Evolutionary conservation across 441 rosid species (phyloP).

Genomic region (Corymbia calophylla): DNA sequence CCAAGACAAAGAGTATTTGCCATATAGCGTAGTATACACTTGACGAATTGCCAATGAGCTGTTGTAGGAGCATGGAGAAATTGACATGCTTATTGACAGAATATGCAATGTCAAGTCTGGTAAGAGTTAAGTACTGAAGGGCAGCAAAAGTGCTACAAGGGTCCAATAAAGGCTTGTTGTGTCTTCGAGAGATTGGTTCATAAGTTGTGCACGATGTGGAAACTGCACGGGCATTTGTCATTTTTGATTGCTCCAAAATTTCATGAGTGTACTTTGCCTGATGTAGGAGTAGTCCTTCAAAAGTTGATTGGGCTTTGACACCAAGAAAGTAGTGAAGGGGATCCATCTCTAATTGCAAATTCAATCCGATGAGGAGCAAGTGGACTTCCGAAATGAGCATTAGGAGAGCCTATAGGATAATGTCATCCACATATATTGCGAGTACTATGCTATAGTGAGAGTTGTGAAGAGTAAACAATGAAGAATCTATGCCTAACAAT

Average conservation of each 20-base stretch:
- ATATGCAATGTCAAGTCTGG: neutral
- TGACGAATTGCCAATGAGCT: neutral
- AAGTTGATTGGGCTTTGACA: neutral
- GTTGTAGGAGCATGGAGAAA: neutral
- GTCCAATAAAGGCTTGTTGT: neutral
- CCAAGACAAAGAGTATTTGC: neutral
- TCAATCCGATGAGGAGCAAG: too few species aligned
- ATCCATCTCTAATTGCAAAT: neutral
- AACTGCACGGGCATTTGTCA: neutral
- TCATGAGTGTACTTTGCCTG: neutral
- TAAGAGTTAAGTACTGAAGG: neutral
- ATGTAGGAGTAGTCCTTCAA: too few species aligned
- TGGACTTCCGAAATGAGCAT: too few species aligned
- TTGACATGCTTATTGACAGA: neutral
- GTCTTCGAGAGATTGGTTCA: neutral
- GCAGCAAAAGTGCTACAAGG: neutral
- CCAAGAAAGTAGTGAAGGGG: neutral
- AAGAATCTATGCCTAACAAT: neutral
- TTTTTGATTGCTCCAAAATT: neutral
- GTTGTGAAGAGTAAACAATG: neutral
- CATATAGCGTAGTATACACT: neutral
- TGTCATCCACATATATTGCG: neutral
- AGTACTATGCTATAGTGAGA: neutral
- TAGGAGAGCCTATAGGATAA: neutral
- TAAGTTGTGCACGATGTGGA: neutral